Evolutionary conservation across 495 filamentous ascomycete genomes (phyloP), one percentile per base, ranked within the genome.

Genomic region (Chaetomium fimeti): DNA sequence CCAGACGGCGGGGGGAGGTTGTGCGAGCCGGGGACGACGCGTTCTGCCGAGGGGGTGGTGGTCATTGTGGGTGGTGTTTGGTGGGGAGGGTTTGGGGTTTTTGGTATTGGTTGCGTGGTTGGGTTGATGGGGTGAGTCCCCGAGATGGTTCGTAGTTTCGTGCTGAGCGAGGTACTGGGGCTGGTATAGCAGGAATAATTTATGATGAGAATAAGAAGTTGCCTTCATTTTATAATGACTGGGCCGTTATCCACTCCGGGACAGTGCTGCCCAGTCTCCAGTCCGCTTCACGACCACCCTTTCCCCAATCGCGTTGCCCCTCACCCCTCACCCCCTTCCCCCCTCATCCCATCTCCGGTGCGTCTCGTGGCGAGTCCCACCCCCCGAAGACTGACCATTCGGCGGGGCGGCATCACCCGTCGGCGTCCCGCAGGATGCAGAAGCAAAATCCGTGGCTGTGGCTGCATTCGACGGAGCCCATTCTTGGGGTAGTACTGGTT

Each of bases 11-110:
- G 78, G 65, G 78, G 73, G 57, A 86, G 75, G 61, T 84, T 83
- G 68, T 78, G 65, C 5, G 87, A 89, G 38, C 87, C 87, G 2
- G 85, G 82, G 65, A 85, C 86, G 42, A 82, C 71, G 51, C 84
- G 79, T 60, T 88, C 78, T 68, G 79, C 45, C 2, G 62, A 32
- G 60, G 51, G 77, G 24, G 86, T 85, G 24, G 86, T 85, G 20
- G 54, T 29, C 12, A 52, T 65, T 32, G 28, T 12, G 43, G 3
- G 13, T 28, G 38, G 22, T 13, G 43, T 55, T 55, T 20, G 54
- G 12, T n/a, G 27, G 32, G 0, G 8, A 24, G 20, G 18, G n/a
- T n/a, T 24, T 11, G 18, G 18, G 9, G 9, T 4, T 28, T 5
- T 52, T 28, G 11, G 9, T 28, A 0, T 24, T 13, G 48, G 48